Evolutionary conservation across 2,329 filamentous ascomycete species (phyloP).

Genomic region (Aureobasidium sp.): DNA sequence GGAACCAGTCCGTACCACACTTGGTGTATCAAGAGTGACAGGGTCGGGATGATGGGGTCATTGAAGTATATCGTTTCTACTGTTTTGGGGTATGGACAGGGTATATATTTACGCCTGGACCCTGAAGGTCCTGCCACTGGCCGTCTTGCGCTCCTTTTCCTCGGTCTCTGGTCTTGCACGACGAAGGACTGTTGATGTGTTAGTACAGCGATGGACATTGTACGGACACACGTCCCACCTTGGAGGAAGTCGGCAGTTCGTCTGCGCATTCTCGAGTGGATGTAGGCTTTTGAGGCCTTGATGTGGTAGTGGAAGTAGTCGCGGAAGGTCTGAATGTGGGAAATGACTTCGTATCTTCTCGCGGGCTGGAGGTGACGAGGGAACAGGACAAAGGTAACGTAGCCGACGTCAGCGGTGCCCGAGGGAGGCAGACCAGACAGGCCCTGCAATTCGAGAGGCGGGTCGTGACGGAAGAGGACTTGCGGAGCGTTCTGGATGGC

Average conservation of each 20-base stretch:
- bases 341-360: conserved; percentile 89
- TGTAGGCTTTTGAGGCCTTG: conserved; percentile 98
- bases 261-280: conserved; percentile 96
- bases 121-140: conserved; percentile 86
- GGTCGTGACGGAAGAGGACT: conserved; percentile 90
- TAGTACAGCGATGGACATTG: not conserved
- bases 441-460: conserved; percentile 80
- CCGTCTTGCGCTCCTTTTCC: conserved; percentile 96
- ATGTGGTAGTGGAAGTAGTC: conserved; percentile 99
- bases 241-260: conserved; percentile 97
- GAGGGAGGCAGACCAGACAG: conserved; percentile 72
- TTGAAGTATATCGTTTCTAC: not conserved
- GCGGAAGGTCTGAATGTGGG: conserved; percentile 98
- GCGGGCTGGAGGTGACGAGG: conserved; percentile 87
- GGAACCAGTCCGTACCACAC: too few species aligned
- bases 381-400: conserved; percentile 97
- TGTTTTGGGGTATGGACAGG: conserved; percentile 1
- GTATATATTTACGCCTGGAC: conserved; percentile 38
- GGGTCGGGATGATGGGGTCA: too few species aligned
- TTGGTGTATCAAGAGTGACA: too few species aligned
- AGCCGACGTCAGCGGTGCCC: conserved; percentile 80
- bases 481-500: conserved; percentile 98
- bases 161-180: conserved; percentile 90
- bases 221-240: conserved; percentile 46
- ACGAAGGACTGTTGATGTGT: conserved; percentile 64